These are phyloP conservation scores for Aegilops sharonensis DNA, from an alignment of 176 grass and related monocot genomes.

Conservation along the genomic window DNA sequence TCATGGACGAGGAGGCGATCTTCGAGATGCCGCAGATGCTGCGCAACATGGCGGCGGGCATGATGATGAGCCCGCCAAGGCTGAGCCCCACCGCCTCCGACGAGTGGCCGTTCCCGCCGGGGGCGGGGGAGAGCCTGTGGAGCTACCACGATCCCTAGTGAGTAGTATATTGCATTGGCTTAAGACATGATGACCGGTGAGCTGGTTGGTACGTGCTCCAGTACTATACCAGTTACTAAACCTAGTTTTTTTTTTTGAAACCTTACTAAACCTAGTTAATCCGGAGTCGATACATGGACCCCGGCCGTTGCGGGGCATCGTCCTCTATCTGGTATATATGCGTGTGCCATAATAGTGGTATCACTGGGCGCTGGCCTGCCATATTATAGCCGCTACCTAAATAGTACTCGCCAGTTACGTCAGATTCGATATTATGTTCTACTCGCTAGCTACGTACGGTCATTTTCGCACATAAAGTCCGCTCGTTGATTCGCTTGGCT, in stretches of 20 bases:
- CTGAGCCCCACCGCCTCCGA: slow-evolving; percentile 63
- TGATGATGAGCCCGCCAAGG: slow-evolving; percentile 98
- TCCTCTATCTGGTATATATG: slow-evolving; percentile 22
- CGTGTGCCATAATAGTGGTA: slow-evolving; percentile 1
- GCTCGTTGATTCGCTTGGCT: slow-evolving; percentile 16
- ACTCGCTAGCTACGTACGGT: background rate
- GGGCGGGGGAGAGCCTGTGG: slow-evolving; percentile 65
- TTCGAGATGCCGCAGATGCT: slow-evolving; percentile 89
- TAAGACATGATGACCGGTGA: background rate
- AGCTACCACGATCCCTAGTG: slow-evolving; percentile 68
- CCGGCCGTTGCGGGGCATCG: background rate
- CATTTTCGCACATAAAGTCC: slow-evolving; percentile 17
- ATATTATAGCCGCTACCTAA: background rate
- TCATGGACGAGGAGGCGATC: slow-evolving; percentile 93
- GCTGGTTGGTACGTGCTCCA: slow-evolving; percentile 24
- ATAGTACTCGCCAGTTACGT: background rate
- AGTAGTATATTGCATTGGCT: background rate
- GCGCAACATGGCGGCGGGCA: slow-evolving; percentile 91
- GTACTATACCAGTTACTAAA: slow-evolving; percentile 15
- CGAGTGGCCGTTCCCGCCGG: slow-evolving; percentile 51
- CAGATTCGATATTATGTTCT: background rate
- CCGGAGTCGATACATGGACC: slow-evolving; percentile 25
- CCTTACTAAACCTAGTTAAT: slow-evolving; percentile 29
- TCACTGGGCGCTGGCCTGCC: background rate
- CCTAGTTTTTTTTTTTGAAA: background rate